These are phyloP conservation scores for Protea cynaroides DNA, from an alignment of 164 flowering plant species.

Conservation along the genomic window DNA sequence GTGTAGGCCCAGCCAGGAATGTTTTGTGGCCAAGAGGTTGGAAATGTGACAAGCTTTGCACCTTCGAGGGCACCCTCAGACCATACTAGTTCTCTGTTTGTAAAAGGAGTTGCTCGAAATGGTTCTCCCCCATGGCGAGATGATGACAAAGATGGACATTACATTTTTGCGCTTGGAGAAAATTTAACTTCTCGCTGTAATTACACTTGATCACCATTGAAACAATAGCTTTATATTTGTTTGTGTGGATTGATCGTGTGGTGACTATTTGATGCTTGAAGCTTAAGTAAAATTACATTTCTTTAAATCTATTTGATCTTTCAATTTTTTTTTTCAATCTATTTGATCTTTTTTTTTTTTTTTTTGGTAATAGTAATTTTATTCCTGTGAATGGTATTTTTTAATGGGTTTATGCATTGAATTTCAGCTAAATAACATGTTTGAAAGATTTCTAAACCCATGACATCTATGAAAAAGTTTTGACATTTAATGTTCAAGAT, in stretches of 20 bases:
- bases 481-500: too few species aligned
- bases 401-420: too few species aligned
- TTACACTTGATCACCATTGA: slow-evolving; percentile 50
- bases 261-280: background rate
- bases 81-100: slow-evolving; percentile 49
- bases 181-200: slow-evolving; percentile 99
- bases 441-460: background rate
- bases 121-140: slow-evolving; percentile 97
- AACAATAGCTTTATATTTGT: slow-evolving; percentile 6
- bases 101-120: slow-evolving; percentile 67
- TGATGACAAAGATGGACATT: slow-evolving; percentile 99
- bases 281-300: background rate
- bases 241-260: background rate
- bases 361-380: background rate
- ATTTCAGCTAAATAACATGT: background rate
- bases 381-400: too few species aligned
- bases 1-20: slow-evolving; percentile 98
- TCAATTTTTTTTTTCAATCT: background rate
- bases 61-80: slow-evolving; percentile 49
- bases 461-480: too few species aligned
- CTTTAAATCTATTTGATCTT: background rate
- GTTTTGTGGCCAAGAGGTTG: slow-evolving; percentile 85
- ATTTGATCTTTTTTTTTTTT: background rate
- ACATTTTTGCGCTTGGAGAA: slow-evolving; percentile 94
- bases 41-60: slow-evolving; percentile 62